A percentile compares a stretch with the other conserved stretches of the same genome.
phyloP scores from a whole-genome alignment of 495 filamentous ascomycete species.

The Niebla homalea region DNA sequence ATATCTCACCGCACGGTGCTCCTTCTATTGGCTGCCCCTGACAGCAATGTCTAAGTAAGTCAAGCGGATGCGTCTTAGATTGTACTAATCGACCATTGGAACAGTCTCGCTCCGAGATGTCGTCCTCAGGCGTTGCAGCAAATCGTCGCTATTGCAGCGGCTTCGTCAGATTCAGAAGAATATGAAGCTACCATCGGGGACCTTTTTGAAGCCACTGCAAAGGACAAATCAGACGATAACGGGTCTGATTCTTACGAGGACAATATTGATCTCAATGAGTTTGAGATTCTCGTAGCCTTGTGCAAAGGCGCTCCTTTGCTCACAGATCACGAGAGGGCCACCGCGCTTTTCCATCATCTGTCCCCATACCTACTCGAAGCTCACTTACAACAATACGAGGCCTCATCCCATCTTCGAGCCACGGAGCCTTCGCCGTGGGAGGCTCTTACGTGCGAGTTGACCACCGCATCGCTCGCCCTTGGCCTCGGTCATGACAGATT shows the following conservation, averaged over 20 bases:
- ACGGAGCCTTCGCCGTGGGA: slow-evolving; percentile 88
- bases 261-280: slow-evolving; percentile 47
- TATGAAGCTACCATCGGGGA: slow-evolving; percentile 44
- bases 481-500: slow-evolving; percentile 55
- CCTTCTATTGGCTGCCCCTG: too few relatives aligned
- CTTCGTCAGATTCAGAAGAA: slow-evolving; percentile 40
- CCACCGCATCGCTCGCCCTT: slow-evolving; percentile 63
- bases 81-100: too few relatives aligned
- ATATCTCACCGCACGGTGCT: too few relatives aligned
- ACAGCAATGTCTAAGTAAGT: too few relatives aligned
- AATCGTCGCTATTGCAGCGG: slow-evolving; percentile 50
- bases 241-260: not conserved
- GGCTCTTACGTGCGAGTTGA: slow-evolving; percentile 62
- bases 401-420: slow-evolving; percentile 68
- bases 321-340: slow-evolving; percentile 50
- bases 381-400: slow-evolving; percentile 58
- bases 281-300: slow-evolving; percentile 77
- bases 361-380: slow-evolving; percentile 73
- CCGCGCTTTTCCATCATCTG: slow-evolving; percentile 58
- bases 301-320: slow-evolving; percentile 74
- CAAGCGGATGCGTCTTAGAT: too few relatives aligned
- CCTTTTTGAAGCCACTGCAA: slow-evolving; percentile 38
- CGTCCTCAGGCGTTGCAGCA: slow-evolving; percentile 50
- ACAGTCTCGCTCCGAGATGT: not conserved
- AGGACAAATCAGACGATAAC: slow-evolving; percentile 22